phyloP scores from a whole-genome alignment of 345 rosid species.

The Alliaria petiolata region DNA sequence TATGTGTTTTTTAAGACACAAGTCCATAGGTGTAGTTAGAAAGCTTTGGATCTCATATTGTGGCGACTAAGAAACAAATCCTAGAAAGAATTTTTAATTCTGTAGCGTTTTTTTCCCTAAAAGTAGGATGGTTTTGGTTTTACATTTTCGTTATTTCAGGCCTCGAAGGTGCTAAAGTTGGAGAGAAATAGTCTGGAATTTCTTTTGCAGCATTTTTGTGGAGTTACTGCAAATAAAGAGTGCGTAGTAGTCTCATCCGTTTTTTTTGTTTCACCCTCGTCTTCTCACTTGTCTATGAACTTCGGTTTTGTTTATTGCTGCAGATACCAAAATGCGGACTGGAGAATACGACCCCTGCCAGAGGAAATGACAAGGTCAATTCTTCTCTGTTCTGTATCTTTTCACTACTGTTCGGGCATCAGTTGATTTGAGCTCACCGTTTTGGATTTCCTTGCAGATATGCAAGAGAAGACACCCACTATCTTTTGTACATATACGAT shows the following conservation, averaged over 20 bases:
- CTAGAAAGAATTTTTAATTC: neutral
- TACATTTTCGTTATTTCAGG: constrained; percentile 41
- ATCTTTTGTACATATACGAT: constrained; percentile 77
- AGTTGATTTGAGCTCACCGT: constrained; percentile 1
- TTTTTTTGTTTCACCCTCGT: neutral
- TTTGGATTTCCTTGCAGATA: constrained; percentile 53
- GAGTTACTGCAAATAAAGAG: constrained; percentile 92
- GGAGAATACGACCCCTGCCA: constrained; percentile 98
- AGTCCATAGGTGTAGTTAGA: neutral
- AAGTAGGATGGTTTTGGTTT: neutral
- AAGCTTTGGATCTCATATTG: constrained; percentile 10
- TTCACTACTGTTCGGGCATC: constrained; percentile 2
- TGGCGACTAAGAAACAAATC: neutral
- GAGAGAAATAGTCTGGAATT: constrained; percentile 92
- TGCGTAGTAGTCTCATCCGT: constrained; percentile 36
- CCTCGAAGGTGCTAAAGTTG: constrained; percentile 84
- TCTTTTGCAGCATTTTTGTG: constrained; percentile 81
- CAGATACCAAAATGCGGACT: constrained; percentile 97
- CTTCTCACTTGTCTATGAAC: constrained; percentile 5
- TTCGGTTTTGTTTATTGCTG: constrained; percentile 19
- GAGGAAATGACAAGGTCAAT: constrained; percentile 76
- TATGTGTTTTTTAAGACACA: neutral
- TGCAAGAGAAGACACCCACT: constrained; percentile 98
- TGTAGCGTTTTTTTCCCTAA: neutral
- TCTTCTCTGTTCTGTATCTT: constrained; percentile 2